These are phyloP conservation scores for Pythium biforme DNA, from an alignment of 352 stramenopile species.

Conservation along the genomic window DNA sequence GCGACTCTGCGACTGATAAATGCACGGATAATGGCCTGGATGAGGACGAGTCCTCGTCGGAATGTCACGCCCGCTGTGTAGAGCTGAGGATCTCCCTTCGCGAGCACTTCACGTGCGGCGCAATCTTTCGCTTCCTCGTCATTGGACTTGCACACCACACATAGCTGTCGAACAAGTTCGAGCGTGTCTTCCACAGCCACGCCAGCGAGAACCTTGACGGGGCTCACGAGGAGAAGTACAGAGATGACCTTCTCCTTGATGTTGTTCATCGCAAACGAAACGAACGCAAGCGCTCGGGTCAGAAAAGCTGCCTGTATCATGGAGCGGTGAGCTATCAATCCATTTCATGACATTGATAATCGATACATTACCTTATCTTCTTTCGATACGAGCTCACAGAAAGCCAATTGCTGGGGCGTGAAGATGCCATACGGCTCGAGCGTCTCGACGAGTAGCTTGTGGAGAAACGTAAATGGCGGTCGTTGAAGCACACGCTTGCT, in stretches of 20 bases:
- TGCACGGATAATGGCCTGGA: constrained; percentile 66
- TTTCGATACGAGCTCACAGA: constrained; percentile 55
- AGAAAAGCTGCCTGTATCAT: constrained; percentile 62
- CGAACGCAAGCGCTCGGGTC: constrained; percentile 70
- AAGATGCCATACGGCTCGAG: constrained; percentile 65
- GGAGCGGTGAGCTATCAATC: background rate
- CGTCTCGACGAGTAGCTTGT: constrained; percentile 77
- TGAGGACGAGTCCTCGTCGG: constrained; percentile 57
- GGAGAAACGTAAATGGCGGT: constrained; percentile 80
- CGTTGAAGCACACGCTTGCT: constrained; percentile 63
- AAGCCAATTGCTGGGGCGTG: constrained; percentile 57
- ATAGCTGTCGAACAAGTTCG: constrained; percentile 75
- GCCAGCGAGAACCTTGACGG: constrained; percentile 80
- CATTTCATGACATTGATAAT: too few species aligned
- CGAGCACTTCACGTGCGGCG: constrained; percentile 48
- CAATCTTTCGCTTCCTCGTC: constrained; percentile 50
- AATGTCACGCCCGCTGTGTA: constrained; percentile 79
- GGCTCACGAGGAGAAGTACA: constrained; percentile 74
- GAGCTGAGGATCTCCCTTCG: constrained; percentile 64
- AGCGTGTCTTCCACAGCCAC: constrained; percentile 63
- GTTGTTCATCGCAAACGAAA: constrained; percentile 53
- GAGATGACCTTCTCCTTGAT: constrained; percentile 52
- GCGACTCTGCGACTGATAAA: constrained; percentile 53
- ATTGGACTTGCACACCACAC: constrained; percentile 50
- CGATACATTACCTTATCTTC: constrained; percentile 64